Percentiles rank a stretch among this genome's conserved stretches.
These are phyloP conservation scores for Euclidium syriacum DNA, from an alignment of 345 rosid species.

Conservation along the genomic window DNA sequence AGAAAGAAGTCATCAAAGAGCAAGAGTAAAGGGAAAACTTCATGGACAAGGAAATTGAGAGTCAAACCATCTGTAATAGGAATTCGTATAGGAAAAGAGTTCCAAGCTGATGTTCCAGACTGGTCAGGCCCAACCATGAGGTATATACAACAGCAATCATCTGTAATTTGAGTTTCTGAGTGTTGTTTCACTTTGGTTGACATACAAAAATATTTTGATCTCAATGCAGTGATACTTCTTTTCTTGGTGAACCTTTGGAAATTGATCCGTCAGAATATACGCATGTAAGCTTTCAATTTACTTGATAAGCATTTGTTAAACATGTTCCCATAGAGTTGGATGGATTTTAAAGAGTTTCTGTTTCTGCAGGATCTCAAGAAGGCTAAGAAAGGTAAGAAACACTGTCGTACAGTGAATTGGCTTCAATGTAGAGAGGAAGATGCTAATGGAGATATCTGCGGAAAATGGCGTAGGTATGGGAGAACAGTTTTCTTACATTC, in stretches of 20 bases:
- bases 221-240: slow-evolving; percentile 51
- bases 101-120: slow-evolving; percentile 84
- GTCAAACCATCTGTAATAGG: slow-evolving; percentile 46
- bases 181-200: slow-evolving; percentile 9
- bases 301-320: slow-evolving; percentile 2
- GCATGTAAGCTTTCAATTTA: slow-evolving; percentile 43
- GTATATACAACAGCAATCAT: slow-evolving; percentile 38
- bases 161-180: slow-evolving; percentile 2
- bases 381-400: slow-evolving; percentile 28
- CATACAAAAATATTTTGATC: slow-evolving; percentile 14
- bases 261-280: slow-evolving; percentile 35
- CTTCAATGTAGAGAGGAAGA: slow-evolving; percentile 75
- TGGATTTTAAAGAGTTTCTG: slow-evolving; percentile 12
- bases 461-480: slow-evolving; percentile 96
- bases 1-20: slow-evolving; percentile 43
- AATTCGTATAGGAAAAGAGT: slow-evolving; percentile 74
- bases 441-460: slow-evolving; percentile 56
- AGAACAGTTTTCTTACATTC: slow-evolving; percentile 7
- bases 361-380: slow-evolving; percentile 39
- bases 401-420: slow-evolving; percentile 64
- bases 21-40: slow-evolving; percentile 30
- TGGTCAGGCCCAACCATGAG: slow-evolving; percentile 63
- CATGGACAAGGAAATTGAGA: slow-evolving; percentile 39
- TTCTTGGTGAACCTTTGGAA: slow-evolving; percentile 40
- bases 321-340: not conserved